phyloP scores from a whole-genome alignment of 208 protist genomes.

The Trypanosomatidae sp. region DNA sequence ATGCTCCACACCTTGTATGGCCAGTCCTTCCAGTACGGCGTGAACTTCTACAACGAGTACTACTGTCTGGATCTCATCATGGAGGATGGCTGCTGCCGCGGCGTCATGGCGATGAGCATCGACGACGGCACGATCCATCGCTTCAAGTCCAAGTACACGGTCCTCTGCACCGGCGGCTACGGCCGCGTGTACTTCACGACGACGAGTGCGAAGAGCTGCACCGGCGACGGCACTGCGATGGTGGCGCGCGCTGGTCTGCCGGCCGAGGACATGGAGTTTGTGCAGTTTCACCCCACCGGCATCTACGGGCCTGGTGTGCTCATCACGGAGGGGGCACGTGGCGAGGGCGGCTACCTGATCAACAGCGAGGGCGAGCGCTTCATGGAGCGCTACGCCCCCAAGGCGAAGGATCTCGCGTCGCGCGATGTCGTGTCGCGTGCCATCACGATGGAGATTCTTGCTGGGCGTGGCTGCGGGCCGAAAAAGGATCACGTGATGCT shows the following conservation, averaged over 20 bases:
- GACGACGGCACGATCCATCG: conserved; percentile 99
- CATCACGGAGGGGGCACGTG: conserved; percentile 98
- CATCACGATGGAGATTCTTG: conserved; percentile 98
- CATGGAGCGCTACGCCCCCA: conserved; percentile 99
- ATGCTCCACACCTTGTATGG: conserved; percentile 99
- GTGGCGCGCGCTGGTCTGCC: conserved; percentile 97
- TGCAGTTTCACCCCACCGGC: conserved; percentile 99
- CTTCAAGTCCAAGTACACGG: conserved; percentile 96
- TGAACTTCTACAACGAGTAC: conserved; percentile 99
- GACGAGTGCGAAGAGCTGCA: conserved; percentile 99
- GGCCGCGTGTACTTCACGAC: conserved; percentile 97
- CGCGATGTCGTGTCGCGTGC: conserved; percentile 99
- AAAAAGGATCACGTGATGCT: conserved; percentile 98
- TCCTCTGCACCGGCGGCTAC: conserved; percentile 98
- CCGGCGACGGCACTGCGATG: conserved; percentile 99
- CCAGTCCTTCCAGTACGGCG: conserved; percentile 95
- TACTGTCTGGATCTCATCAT: conserved; percentile 99
- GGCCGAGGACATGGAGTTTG: conserved; percentile 98
- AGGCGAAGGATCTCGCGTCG: conserved; percentile 98
- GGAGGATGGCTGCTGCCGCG: conserved; percentile 96
- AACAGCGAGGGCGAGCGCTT: conserved; percentile 99
- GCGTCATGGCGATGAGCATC: conserved; percentile 96
- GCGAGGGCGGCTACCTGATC: conserved; percentile 97
- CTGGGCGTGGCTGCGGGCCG: conserved; percentile 91
- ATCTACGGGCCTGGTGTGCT: conserved; percentile 99